A percentile compares a stretch with the other conserved stretches of the same genome.
These are phyloP conservation scores for Termitomyces bulborhizus DNA, from an alignment of 768 basidiomycete species.

Conservation along the genomic window DNA sequence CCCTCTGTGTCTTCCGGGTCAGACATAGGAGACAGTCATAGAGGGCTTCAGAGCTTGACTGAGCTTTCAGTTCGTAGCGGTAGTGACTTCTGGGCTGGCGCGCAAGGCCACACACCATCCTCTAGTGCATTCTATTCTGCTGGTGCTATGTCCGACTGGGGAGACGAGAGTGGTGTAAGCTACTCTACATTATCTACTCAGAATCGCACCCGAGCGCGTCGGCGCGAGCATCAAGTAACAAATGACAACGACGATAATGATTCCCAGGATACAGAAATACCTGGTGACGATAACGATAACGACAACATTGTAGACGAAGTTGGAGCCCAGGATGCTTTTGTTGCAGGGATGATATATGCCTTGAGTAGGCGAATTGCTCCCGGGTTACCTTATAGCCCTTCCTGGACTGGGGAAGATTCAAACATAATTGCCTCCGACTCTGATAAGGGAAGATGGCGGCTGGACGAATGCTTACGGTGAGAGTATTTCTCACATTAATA, in stretches of 20 bases:
- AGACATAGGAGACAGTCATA: constrained; percentile 7
- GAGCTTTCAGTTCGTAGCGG: constrained; percentile 56
- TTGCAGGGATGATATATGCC: constrained; percentile 85
- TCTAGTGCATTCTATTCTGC: constrained; percentile 48
- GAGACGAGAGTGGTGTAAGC: constrained; percentile 21
- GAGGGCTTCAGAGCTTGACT: constrained; percentile 16
- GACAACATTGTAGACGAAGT: constrained; percentile 60
- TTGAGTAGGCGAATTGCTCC: constrained; percentile 67
- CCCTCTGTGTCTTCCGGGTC: constrained; percentile 20
- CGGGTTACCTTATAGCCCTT: constrained; percentile 71
- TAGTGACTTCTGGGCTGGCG: constrained; percentile 74
- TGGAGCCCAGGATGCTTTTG: constrained; percentile 76
- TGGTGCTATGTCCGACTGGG: constrained; percentile 17
- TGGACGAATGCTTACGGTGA: constrained; percentile 79
- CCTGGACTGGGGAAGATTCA: constrained; percentile 33
- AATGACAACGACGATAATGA: constrained; percentile 48
- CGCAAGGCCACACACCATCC: constrained; percentile 46
- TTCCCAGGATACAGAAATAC: constrained; percentile 55
- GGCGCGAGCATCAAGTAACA: constrained; percentile 24
- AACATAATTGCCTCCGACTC: constrained; percentile 25
- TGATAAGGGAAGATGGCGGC: constrained; percentile 56
- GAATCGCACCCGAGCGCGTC: constrained; percentile 13
- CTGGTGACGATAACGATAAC: constrained; percentile 28
- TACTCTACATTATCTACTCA: constrained; percentile 18
- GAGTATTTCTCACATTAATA: constrained; percentile 8